phyloP scores from a whole-genome alignment of 495 filamentous ascomycete genomes.

The Xylaria bambusicola region DNA sequence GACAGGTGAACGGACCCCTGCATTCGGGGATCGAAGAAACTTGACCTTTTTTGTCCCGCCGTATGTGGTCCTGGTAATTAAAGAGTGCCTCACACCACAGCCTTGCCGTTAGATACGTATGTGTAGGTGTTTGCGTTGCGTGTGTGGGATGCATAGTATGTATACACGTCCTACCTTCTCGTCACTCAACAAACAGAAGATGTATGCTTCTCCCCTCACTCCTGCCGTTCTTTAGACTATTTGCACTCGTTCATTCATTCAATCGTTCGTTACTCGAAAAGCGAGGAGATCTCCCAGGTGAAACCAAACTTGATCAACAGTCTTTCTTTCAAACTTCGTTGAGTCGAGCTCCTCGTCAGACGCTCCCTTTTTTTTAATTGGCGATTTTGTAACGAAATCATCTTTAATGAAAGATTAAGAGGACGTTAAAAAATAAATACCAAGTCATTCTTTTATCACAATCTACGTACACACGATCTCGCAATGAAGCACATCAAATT shows the following conservation, averaged over 20 bases:
- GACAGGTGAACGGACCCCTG: background rate
- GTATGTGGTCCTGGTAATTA: background rate
- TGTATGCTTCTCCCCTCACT: no score
- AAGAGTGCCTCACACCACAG: background rate
- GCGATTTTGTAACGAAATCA: no score
- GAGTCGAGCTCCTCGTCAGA: no score
- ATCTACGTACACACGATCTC: no score
- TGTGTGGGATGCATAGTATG: background rate
- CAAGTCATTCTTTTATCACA: no score
- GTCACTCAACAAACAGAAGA: background rate
- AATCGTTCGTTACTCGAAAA: background rate
- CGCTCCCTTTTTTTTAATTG: no score
- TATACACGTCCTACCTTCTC: constrained; percentile 1
- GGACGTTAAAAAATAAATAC: no score
- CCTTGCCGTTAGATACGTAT: background rate
- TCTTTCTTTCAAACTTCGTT: background rate
- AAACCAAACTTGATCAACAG: background rate
- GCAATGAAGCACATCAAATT: background rate
- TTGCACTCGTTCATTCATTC: background rate
- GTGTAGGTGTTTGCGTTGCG: background rate
- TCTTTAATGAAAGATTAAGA: no score
- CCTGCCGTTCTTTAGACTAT: no score
- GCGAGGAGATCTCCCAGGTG: background rate
- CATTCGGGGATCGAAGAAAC: background rate
- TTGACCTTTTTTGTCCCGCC: background rate